Base-by-base conservation (phyloP, 257 asterid species). In the Lycium ferocissimum region DNA sequence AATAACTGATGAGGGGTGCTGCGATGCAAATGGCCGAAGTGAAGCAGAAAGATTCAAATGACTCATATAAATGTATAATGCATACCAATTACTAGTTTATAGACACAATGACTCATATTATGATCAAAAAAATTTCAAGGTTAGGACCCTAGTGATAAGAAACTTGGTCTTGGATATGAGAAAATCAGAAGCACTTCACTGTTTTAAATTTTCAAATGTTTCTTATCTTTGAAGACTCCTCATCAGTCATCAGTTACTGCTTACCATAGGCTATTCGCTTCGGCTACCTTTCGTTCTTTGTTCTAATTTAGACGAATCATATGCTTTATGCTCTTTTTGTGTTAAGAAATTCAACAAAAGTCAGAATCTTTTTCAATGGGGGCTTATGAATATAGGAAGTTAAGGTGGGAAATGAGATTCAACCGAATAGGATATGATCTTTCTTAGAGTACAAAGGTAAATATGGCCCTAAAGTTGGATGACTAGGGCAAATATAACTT, bases 351-450 rank as follows among this genome's bases (percentile, higher is more conserved):
- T 76, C 82, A 76, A 17, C 9, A 7, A 75, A 76, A 26, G 26
- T 76, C 8, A 17, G 15, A 0, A 10, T 18, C 13, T 79, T 79
- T 12, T 35, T 22, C 40, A 9, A 26, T 91, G 95, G 98, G 98
- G 14, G 94, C 89, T 53, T 93, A 95, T 66, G 95, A 96, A 65
- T 96, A 94, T 38, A 89, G 33, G 33, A 26, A 26, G 1, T 26
- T 26, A 26, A 26, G 33, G 33, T 26, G 33, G 33, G 33, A 26
- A 26, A 26, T 26, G 33, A 26, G 33, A 26, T 26, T 26, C 33
- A 26, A 26, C 33, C 33, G 33, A 26, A 26, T 26, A 0, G 33
- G 33, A 26, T 26, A 26, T 26, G 33, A 26, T 26, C 33, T 26
- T 26, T 26, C 33, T 26, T 26, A 26, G 33, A 26, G 0, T 26